A percentile compares a stretch with the other conserved stretches of the same genome.
phyloP scores from a whole-genome alignment of 805 yeast species.

The Nakazawaea pomicola region DNA sequence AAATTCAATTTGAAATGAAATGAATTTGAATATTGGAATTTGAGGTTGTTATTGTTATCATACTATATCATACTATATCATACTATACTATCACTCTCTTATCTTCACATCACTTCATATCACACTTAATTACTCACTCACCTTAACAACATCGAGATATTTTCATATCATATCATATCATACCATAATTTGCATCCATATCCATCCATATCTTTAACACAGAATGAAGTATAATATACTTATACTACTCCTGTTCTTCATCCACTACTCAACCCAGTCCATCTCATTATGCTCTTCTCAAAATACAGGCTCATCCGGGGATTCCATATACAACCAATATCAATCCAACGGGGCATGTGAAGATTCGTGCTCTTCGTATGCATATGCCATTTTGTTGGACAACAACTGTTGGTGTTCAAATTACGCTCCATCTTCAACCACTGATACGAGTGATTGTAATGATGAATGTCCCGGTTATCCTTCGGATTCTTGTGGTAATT shows the following conservation, averaged over 20 bases:
- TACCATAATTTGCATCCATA: too few relatives aligned
- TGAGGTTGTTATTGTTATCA: too few relatives aligned
- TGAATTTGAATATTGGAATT: too few relatives aligned
- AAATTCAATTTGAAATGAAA: too few relatives aligned
- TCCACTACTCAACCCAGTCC: neutral
- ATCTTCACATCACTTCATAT: too few relatives aligned
- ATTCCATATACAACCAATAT: constrained; percentile 19
- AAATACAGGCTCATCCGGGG: constrained; percentile 30
- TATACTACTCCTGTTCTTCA: neutral
- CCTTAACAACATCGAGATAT: too few relatives aligned
- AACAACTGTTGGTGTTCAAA: constrained; percentile 60
- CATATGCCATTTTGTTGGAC: constrained; percentile 51
- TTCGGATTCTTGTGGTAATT: constrained; percentile 37
- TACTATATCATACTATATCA: too few relatives aligned
- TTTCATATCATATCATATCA: too few relatives aligned
- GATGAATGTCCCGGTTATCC: constrained; percentile 39
- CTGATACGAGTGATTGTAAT: constrained; percentile 15
- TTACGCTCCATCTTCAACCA: constrained; percentile 30
- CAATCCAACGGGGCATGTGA: constrained; percentile 51
- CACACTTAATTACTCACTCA: too few relatives aligned
- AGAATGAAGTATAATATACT: neutral
- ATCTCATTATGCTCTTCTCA: constrained; percentile 22
- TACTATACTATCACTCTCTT: too few relatives aligned
- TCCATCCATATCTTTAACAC: too few relatives aligned
- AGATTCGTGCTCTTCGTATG: constrained; percentile 39